Evolutionary conservation across 2,329 filamentous ascomycete genomes (phyloP), one percentile per base, ranked within the genome.

Genomic region (Fusarium setosum): DNA sequence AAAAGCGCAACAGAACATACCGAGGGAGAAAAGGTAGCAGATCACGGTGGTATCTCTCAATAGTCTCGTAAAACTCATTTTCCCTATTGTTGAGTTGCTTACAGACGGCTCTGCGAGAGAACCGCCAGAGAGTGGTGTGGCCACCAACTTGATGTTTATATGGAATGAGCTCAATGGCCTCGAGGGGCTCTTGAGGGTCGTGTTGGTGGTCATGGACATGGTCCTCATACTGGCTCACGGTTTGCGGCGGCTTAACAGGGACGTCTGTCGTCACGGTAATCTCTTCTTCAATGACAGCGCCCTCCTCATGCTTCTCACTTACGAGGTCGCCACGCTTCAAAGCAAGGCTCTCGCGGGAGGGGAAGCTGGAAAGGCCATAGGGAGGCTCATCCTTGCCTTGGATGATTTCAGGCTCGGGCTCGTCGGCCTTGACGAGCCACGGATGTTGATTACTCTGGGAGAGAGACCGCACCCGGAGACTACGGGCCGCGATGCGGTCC

Each of bases 11-110:
- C 35, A 45, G 53, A 47, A 75, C 82, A 65, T 82, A 92, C 90
- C 94, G 93, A 67, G 96, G 96, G 66, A 99, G 84, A 75, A 98
- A 99, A 38, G 92, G 89, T 60, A 99, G 82, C 72, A 99, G 85
- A 74, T 97, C 92, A 66, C 94, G 92, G 78, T 99, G 95, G 69
- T 93, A 89, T 73, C 88, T 89, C 81, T 99, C 96, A 72, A 98
- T 93, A 54, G 91, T 96, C 79, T 99, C 96, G 78, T 99, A 99
- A 76, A 99, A 99, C 79, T 97, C 93, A 78, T 99, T 99, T 76
- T 99, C 96, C 73, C 95, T 88, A 76, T 97, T 99, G 78, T 97
- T 99, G 74, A 99, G 86, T 80, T 97, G 94, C 80, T 99, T 99
- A 84, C 96, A 99, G 11, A 99, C 94, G 56, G 96, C 96, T 72